Percentiles rank a stretch among this genome's conserved stretches.
Evolutionary conservation across 2,329 filamentous ascomycete species (phyloP).

Genomic region (Aspergillus flavus): DNA sequence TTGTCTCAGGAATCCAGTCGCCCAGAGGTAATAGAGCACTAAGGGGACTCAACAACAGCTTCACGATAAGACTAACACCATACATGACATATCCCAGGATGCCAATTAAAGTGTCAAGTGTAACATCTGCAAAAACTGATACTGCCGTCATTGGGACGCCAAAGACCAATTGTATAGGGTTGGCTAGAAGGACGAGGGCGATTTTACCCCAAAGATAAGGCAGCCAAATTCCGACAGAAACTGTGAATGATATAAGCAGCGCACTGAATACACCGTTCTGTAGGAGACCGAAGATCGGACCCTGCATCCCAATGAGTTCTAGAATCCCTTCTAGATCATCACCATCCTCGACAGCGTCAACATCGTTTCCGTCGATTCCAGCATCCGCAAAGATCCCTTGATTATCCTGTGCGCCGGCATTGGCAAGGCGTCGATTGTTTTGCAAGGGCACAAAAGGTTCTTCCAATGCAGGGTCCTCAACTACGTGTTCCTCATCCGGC

Average conservation of each 20-base stretch:
- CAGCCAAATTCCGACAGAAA: slow-evolving; percentile 82
- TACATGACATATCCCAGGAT: slow-evolving; percentile 58
- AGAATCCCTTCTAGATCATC: slow-evolving; percentile 96
- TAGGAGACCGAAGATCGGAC: slow-evolving; percentile 82
- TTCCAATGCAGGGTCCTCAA: slow-evolving; percentile 62
- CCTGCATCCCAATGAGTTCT: slow-evolving; percentile 95
- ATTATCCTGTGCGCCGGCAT: slow-evolving; percentile 28
- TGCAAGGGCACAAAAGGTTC: slow-evolving; percentile 61
- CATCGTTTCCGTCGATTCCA: slow-evolving; percentile 66
- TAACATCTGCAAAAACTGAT: slow-evolving; percentile 73
- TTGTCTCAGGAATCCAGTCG: slow-evolving; percentile 39
- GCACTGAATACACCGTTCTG: slow-evolving; percentile 96
- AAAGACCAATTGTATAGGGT: slow-evolving; percentile 68
- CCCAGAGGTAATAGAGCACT: slow-evolving; percentile 35
- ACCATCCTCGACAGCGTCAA: slow-evolving; percentile 64
- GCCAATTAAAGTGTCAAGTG: slow-evolving; percentile 75
- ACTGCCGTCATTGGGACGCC: slow-evolving; percentile 72
- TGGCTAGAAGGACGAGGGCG: slow-evolving; percentile 75
- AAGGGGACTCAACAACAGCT: slow-evolving; percentile 37
- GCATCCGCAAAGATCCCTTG: slow-evolving; percentile 52
- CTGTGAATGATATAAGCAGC: slow-evolving; percentile 82
- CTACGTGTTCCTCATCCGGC: slow-evolving; percentile 61
- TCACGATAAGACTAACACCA: slow-evolving; percentile 38
- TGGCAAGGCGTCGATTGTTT: slow-evolving; percentile 45
- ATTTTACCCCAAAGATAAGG: slow-evolving; percentile 92